Evolutionary conservation across 176 grass and related monocot species (phyloP).

Genomic region (Elaeis guineensis): DNA sequence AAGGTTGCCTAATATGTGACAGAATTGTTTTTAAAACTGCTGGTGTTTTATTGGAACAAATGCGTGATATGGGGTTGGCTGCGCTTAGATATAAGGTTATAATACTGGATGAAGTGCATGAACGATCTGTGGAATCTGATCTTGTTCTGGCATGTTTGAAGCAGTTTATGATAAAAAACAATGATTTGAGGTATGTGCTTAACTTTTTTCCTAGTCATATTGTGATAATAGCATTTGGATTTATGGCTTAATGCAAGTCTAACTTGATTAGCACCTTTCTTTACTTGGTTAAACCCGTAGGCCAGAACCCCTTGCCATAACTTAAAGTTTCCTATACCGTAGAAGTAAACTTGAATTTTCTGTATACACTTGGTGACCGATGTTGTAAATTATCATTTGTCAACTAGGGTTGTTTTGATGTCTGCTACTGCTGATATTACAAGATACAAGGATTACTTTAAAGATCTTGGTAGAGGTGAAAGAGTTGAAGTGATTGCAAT

Average conservation of each 20-base stretch:
- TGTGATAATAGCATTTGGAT: no score
- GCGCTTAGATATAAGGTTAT: constrained; percentile 88
- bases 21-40: constrained; percentile 98
- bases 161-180: constrained; percentile 88
- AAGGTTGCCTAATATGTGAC: constrained; percentile 18
- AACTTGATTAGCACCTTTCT: no score
- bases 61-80: constrained; percentile 65
- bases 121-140: constrained; percentile 95
- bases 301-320: no score
- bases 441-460: constrained; percentile 87
- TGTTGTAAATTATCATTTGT: constrained; percentile 18
- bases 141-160: constrained; percentile 70
- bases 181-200: constrained; percentile 57
- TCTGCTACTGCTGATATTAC: constrained; percentile 92
- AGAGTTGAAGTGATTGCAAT: constrained; percentile 96
- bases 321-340: no score
- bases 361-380: not conserved
- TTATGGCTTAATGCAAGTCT: no score
- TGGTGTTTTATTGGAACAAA: constrained; percentile 84
- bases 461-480: constrained; percentile 66
- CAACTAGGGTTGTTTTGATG: constrained; percentile 77
- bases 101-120: constrained; percentile 96
- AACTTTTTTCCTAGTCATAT: not conserved
- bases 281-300: no score
- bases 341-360: no score